These are phyloP conservation scores for Poa annua DNA, from an alignment of 176 grass and related monocot genomes.

Conservation along the genomic window DNA sequence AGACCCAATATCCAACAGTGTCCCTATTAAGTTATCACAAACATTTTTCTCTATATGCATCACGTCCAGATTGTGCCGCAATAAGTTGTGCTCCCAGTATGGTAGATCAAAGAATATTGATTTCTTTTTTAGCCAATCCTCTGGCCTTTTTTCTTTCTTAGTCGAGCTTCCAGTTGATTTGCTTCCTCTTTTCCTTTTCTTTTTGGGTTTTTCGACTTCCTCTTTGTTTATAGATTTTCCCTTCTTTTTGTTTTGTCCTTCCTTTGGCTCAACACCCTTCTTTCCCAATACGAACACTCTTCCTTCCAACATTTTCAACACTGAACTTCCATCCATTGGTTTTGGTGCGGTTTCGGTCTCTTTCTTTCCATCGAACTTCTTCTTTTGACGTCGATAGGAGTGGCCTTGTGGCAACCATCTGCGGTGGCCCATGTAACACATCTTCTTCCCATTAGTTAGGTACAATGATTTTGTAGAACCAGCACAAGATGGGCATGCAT, in stretches of 20 bases:
- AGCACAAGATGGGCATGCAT: slow-evolving; percentile 11
- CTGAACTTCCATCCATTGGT: neutral
- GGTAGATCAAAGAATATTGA: neutral
- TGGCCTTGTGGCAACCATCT: slow-evolving; percentile 1
- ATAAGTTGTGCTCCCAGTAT: slow-evolving; percentile 1
- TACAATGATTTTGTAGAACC: neutral
- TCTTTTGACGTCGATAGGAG: neutral
- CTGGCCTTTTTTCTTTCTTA: neutral
- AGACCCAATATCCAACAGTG: neutral
- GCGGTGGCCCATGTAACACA: neutral
- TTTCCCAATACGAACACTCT: slow-evolving; percentile 13
- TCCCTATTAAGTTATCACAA: slow-evolving; percentile 10
- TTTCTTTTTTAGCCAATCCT: slow-evolving; percentile 6
- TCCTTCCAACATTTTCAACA: slow-evolving; percentile 22
- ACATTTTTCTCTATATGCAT: slow-evolving; percentile 33
- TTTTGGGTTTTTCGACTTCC: neutral
- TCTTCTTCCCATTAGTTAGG: neutral
- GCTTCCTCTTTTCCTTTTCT: neutral
- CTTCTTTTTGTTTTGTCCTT: neutral
- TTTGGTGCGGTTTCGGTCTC: neutral
- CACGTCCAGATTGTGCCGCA: slow-evolving; percentile 14
- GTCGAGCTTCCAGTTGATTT: neutral
- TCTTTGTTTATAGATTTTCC: neutral
- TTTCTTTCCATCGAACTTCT: neutral
- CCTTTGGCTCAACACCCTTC: neutral